Conservation (phyloP, 2,329 filamentous ascomycete species). For the Clonostachys sp. region DNA sequence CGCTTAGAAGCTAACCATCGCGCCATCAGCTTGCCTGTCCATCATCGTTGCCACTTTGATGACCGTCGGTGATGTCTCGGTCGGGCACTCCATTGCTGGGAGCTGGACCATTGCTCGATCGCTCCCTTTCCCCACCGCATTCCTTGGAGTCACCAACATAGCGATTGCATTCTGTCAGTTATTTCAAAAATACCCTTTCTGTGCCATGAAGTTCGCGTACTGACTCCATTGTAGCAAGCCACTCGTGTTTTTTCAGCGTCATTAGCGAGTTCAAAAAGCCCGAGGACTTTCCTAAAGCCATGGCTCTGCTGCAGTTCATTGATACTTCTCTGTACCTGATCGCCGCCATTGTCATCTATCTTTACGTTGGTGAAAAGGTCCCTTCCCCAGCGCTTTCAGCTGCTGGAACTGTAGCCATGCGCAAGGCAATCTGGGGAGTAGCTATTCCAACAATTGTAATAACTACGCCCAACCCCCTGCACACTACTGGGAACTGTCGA, state of each 20-base stretch:
- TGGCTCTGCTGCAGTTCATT: slow-evolving; percentile 21
- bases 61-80: slow-evolving; percentile 58
- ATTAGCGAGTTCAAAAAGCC: slow-evolving; percentile 26
- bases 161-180: slow-evolving; percentile 55
- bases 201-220: neutral
- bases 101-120: slow-evolving; percentile 21
- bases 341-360: slow-evolving; percentile 22
- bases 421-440: slow-evolving; percentile 24
- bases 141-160: slow-evolving; percentile 58
- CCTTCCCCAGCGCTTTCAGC: slow-evolving; percentile 33
- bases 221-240: slow-evolving; percentile 30
- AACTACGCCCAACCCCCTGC: no score
- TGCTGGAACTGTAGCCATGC: slow-evolving; percentile 18
- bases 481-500: slow-evolving; percentile 8
- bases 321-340: slow-evolving; percentile 23
- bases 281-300: slow-evolving; percentile 20
- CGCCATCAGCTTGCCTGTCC: slow-evolving; percentile 44
- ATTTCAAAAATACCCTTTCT: no score
- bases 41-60: slow-evolving; percentile 59
- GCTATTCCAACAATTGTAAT: slow-evolving; percentile 30
- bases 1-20: neutral
- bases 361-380: slow-evolving; percentile 19
- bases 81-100: slow-evolving; percentile 28
- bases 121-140: slow-evolving; percentile 43
- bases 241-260: slow-evolving; percentile 27